These are phyloP conservation scores for Falciphora oryzae DNA, from an alignment of 2,329 filamentous ascomycete species.

Conservation along the genomic window DNA sequence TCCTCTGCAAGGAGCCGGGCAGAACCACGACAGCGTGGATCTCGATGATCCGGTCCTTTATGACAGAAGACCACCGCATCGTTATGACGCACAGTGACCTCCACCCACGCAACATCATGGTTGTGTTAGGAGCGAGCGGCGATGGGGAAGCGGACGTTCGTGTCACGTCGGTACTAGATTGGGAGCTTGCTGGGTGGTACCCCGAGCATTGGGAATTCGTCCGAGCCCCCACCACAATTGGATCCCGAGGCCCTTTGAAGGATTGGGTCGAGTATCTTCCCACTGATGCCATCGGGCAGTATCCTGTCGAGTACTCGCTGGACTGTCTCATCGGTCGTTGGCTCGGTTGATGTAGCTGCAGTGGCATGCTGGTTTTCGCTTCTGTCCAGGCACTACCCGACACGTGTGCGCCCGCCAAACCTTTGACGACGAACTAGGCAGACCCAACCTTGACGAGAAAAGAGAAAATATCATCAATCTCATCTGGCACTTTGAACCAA, in stretches of 20 bases:
- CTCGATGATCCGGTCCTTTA: neutral
- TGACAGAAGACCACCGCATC: neutral
- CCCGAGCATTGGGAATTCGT: neutral
- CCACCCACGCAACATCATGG: neutral
- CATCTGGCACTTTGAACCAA: slow-evolving; percentile 14
- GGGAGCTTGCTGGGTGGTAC: neutral
- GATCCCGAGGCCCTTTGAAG: neutral
- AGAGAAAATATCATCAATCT: slow-evolving; percentile 9
- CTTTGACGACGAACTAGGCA: no score
- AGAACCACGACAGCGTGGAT: neutral
- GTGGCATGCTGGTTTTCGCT: no score
- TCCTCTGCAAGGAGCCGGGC: neutral
- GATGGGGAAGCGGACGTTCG: neutral
- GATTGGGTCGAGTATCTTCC: neutral
- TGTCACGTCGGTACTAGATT: neutral
- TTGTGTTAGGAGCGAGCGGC: neutral
- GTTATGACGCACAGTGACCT: neutral
- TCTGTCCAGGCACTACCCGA: no score
- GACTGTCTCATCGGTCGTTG: neutral
- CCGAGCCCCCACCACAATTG: neutral
- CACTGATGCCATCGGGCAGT: neutral
- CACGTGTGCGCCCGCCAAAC: no score
- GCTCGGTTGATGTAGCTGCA: neutral
- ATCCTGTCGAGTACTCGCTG: neutral
- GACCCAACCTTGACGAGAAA: no score